These are phyloP conservation scores for Skeletonema marinoi DNA, from an alignment of 108 stramenopile genomes.

Conservation along the genomic window DNA sequence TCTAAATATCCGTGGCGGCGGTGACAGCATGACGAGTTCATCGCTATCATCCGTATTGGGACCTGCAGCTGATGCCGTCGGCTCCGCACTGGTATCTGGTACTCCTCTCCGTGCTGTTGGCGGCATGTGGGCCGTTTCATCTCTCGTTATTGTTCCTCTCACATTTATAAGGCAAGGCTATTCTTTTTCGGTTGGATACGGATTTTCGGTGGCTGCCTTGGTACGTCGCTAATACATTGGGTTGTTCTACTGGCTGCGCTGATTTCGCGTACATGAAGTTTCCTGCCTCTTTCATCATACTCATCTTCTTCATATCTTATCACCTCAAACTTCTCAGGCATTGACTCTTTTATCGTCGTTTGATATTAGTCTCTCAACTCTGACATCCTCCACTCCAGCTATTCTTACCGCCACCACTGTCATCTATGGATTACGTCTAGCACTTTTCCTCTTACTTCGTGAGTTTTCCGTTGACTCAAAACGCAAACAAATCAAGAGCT, in stretches of 20 bases:
- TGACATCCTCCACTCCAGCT: slow-evolving; percentile 15
- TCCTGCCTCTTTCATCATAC: background rate
- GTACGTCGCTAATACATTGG: background rate
- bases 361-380: background rate
- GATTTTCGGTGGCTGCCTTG: slow-evolving; percentile 41
- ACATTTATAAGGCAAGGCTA: slow-evolving; percentile 39
- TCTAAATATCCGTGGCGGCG: slow-evolving; percentile 32
- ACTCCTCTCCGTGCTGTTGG: slow-evolving; percentile 29
- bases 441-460: slow-evolving; percentile 22
- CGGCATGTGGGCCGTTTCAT: slow-evolving; percentile 30
- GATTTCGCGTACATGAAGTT: no score
- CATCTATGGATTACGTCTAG: slow-evolving; percentile 45
- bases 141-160: slow-evolving; percentile 35
- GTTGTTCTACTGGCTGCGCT: no score
- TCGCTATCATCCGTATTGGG: slow-evolving; percentile 9
- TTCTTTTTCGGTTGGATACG: slow-evolving; percentile 52
- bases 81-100: slow-evolving; percentile 19
- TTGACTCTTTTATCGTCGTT: slow-evolving; percentile 28
- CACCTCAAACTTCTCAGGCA: background rate
- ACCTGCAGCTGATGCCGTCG: slow-evolving; percentile 24
- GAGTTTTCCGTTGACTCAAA: slow-evolving; percentile 36
- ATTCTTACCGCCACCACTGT: slow-evolving; percentile 6
- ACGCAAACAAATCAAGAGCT: slow-evolving; percentile 13
- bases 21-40: background rate
- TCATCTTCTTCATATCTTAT: background rate